A percentile compares a stretch with the other conserved stretches of the same genome.
These are phyloP conservation scores for Fonsecaea erecta DNA, from an alignment of 2,329 filamentous ascomycete species.

Conservation along the genomic window DNA sequence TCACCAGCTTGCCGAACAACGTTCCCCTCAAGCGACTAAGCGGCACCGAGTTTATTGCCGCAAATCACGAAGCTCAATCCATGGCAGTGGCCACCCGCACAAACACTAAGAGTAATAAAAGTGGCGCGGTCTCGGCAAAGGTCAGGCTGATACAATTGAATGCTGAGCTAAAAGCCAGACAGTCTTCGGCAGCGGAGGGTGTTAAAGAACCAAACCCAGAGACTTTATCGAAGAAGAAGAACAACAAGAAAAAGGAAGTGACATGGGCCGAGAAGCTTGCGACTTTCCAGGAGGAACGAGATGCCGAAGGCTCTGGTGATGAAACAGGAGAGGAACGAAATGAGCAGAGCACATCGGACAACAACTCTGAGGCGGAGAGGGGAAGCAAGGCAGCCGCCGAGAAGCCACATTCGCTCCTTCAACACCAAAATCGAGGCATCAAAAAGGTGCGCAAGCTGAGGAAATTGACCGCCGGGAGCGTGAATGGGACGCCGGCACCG, in stretches of 20 bases:
- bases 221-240: background rate
- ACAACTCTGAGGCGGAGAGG: background rate
- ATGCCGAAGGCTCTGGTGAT: background rate
- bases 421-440: conserved; percentile 5
- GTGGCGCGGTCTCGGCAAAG: conserved; percentile 39
- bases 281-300: conserved; percentile 7
- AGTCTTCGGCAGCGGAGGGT: conserved; percentile 13
- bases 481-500: conserved; percentile 32
- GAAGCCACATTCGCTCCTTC: background rate
- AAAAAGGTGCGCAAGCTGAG: conserved; percentile 33
- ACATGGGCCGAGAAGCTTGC: conserved; percentile 12
- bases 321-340: background rate
- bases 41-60: conserved; percentile 52
- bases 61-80: conserved; percentile 49
- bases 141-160: conserved; percentile 32
- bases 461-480: conserved; percentile 31
- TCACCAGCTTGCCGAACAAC: conserved; percentile 41
- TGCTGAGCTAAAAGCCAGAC: conserved; percentile 28
- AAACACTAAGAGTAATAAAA: conserved; percentile 51
- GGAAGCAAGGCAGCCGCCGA: background rate
- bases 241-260: conserved; percentile 5
- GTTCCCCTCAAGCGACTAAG: conserved; percentile 51
- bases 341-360: background rate
- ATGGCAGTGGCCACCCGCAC: conserved; percentile 48
- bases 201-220: background rate